A percentile compares a stretch with the other conserved stretches of the same genome.
Conservation (phyloP, 192 early-diverging fungal genomes). For the Coemansia aciculifera region DNA sequence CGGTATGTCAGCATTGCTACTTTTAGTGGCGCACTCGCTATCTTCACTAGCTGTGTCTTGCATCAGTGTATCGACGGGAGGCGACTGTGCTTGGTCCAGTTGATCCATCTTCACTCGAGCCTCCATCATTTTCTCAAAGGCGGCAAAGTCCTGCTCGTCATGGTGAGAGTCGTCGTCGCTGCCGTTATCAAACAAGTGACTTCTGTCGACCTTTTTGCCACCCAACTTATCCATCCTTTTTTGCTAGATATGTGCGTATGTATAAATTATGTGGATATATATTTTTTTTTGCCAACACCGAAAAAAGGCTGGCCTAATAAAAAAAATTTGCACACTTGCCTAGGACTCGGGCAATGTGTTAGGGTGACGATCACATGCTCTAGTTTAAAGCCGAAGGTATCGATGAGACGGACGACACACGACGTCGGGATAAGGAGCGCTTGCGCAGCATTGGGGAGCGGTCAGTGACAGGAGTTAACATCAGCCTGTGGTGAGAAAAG, state of each 20-base stretch:
- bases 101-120: slow-evolving; percentile 21
- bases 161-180: background rate
- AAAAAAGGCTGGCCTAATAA: background rate
- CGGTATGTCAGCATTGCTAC: slow-evolving; percentile 6
- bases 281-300: background rate
- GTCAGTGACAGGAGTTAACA: slow-evolving; percentile 3
- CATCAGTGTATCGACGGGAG: background rate
- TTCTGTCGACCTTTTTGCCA: slow-evolving; percentile 40
- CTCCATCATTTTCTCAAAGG: slow-evolving; percentile 48
- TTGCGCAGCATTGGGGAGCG: slow-evolving; percentile 9
- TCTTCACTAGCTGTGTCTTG: background rate
- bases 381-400: background rate
- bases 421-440: slow-evolving; percentile 39
- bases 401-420: slow-evolving; percentile 31
- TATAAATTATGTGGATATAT: background rate
- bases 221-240: slow-evolving; percentile 8
- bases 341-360: background rate
- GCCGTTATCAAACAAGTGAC: slow-evolving; percentile 33
- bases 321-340: background rate
- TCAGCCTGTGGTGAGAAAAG: background rate
- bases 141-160: slow-evolving; percentile 39
- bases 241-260: background rate
- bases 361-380: slow-evolving; percentile 16
- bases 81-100: background rate
- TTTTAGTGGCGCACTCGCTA: background rate